Evolutionary conservation across 225 moss, liverwort and hornwort species (phyloP), one percentile per base, ranked within the genome.

Genomic region (Climacium dendroides): DNA sequence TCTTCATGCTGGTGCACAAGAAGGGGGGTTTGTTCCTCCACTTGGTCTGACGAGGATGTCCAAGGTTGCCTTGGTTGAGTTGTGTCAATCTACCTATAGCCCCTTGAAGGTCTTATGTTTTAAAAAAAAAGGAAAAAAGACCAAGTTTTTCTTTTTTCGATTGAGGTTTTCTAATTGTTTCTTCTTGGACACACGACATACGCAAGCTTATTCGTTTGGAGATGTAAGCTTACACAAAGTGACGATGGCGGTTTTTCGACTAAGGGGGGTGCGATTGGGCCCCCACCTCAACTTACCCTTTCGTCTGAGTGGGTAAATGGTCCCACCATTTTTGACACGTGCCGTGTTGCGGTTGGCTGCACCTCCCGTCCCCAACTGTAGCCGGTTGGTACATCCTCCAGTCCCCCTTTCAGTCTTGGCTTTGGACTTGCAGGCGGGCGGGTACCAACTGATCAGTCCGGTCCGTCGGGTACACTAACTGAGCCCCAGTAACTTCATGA

Each of bases 191-290:
- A 45, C 8, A 45, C n/a, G n/a, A n/a, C 45, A 45, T 45, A 45
- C 45, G n/a, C n/a, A n/a, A n/a, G n/a, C n/a, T n/a, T n/a, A n/a
- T n/a, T n/a, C n/a, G n/a, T n/a, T n/a, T n/a, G n/a, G n/a, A 69
- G 1, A 23, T 37, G 22, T 67, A 11, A n/a, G n/a, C n/a, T n/a
- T n/a, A n/a, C 23, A 7, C 4, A 24, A 0, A 39, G 10, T 24
- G 8, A 14, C 8, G 69, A 69, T 39, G 39, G 3, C 1, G 1
- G 5, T 19, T 64, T 10, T 10, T 64, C 5, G 34, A 0, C 2
- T 2, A n/a, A n/a, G n/a, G n/a, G n/a, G 1, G 1, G 34, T 64
- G 5, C 7, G 0, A n/a, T n/a, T 66, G 15, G 15, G 62, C 32
- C 30, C 32, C 32, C 64, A 64, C n/a, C 11, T 20, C 20, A 10